A percentile compares a stretch with the other conserved stretches of the same genome.
These are phyloP conservation scores for Evansstolkia leycettana DNA, from an alignment of 495 filamentous ascomycete species.

Conservation along the genomic window DNA sequence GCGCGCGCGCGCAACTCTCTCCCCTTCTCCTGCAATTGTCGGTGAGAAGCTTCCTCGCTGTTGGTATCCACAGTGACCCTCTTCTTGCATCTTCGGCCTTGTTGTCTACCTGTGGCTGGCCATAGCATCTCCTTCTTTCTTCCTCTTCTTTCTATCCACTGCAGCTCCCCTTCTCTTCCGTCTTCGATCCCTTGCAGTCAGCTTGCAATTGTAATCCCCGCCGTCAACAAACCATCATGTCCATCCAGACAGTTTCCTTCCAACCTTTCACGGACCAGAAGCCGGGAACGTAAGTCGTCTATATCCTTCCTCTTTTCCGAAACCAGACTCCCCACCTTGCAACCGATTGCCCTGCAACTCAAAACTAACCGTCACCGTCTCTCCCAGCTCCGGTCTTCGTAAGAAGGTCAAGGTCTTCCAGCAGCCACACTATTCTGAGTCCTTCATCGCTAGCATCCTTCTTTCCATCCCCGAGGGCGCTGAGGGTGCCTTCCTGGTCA, in stretches of 20 bases:
- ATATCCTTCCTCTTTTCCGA: slow-evolving; percentile 2
- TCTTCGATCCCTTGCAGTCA: slow-evolving; percentile 1
- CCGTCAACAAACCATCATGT: slow-evolving; percentile 37
- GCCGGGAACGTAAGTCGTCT: slow-evolving; percentile 92
- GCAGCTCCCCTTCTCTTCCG: slow-evolving; percentile 3
- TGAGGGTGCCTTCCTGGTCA: slow-evolving; percentile 80
- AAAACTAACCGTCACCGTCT: too few relatives aligned
- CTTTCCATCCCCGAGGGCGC: slow-evolving; percentile 92
- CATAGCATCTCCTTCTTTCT: slow-evolving; percentile 2
- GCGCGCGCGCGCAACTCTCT: slow-evolving; percentile 15
- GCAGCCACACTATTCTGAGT: slow-evolving; percentile 86
- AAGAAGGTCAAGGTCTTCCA: slow-evolving; percentile 99
- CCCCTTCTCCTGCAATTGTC: slow-evolving; percentile 13
- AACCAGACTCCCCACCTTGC: neutral
- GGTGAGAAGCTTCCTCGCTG: slow-evolving; percentile 7
- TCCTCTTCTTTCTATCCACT: slow-evolving; percentile 4
- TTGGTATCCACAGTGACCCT: slow-evolving; percentile 1
- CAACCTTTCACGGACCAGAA: slow-evolving; percentile 89
- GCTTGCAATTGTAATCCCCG: slow-evolving; percentile 5
- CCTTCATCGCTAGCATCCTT: slow-evolving; percentile 86
- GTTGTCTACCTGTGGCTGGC: neutral
- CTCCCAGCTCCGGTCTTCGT: slow-evolving; percentile 80
- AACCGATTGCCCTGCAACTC: too few relatives aligned
- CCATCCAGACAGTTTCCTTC: slow-evolving; percentile 61
- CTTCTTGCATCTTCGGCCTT: neutral